phyloP scores from a whole-genome alignment of 2,329 filamentous ascomycete species.

The Epichloe elymi region DNA sequence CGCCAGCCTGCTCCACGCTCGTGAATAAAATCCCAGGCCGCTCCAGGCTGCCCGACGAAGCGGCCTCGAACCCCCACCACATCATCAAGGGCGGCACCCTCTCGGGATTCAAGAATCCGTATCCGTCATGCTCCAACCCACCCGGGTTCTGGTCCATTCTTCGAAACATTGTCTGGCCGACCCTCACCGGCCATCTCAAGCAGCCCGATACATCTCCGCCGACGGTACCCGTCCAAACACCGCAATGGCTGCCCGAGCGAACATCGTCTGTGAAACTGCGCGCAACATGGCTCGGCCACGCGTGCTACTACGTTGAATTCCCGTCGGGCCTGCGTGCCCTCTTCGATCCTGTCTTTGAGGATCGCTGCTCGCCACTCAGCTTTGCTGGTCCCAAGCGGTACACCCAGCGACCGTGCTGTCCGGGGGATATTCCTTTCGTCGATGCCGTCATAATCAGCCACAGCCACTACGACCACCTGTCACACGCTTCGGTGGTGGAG shows the following conservation, averaged over 20 bases:
- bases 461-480: conserved; percentile 88
- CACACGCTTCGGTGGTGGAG: conserved; percentile 58
- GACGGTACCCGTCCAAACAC: conserved; percentile 52
- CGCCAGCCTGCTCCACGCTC: too few species aligned
- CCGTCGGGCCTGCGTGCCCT: conserved; percentile 74
- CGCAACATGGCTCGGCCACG: conserved; percentile 86
- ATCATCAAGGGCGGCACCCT: too few species aligned
- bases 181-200: conserved; percentile 26
- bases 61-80: conserved; percentile 9
- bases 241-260: conserved; percentile 51
- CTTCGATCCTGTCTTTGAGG: conserved; percentile 75
- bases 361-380: conserved; percentile 66
- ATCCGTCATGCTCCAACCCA: not conserved
- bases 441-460: conserved; percentile 76
- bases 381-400: conserved; percentile 63
- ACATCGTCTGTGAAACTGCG: conserved; percentile 46
- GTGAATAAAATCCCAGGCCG: conserved; percentile 2
- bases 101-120: too few species aligned
- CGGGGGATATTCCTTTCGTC: conserved; percentile 58
- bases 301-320: conserved; percentile 87
- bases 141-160: conserved; percentile 13
- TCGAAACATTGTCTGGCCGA: conserved; percentile 23
- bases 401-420: conserved; percentile 62
- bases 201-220: conserved; percentile 50
- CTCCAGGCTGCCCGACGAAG: conserved; percentile 26